These are phyloP conservation scores for Gossypium gossypioides DNA, from an alignment of 441 rosid genomes.

Conservation along the genomic window DNA sequence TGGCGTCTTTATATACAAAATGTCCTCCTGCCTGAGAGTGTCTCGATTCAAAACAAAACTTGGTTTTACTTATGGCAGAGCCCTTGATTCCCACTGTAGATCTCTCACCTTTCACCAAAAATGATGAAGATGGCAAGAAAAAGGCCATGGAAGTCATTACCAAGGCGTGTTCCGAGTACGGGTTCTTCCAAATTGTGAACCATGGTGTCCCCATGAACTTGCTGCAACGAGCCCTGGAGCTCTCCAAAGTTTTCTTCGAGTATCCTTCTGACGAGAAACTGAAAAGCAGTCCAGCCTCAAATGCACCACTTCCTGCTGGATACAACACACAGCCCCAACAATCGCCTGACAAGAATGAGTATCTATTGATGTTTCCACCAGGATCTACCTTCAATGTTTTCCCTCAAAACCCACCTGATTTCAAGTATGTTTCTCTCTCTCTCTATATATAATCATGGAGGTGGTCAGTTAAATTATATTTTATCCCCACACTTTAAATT, in stretches of 20 bases:
- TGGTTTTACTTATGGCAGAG: slow-evolving; percentile 12
- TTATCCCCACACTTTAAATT: too few species aligned
- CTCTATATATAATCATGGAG: too few species aligned
- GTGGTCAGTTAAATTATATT: too few species aligned
- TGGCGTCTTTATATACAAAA: not conserved
- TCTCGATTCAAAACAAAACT: not conserved
- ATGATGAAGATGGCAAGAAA: slow-evolving; percentile 24
- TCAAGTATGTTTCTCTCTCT: slow-evolving; percentile 24
- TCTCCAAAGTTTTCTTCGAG: slow-evolving; percentile 30
- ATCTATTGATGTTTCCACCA: slow-evolving; percentile 29
- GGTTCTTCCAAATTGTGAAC: slow-evolving; percentile 44
- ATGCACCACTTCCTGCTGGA: slow-evolving; percentile 34
- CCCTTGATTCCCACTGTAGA: slow-evolving; percentile 29
- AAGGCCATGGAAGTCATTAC: slow-evolving; percentile 26
- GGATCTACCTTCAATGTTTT: slow-evolving; percentile 35
- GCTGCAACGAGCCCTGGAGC: slow-evolving; percentile 28
- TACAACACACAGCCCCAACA: slow-evolving; percentile 27
- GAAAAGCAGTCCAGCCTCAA: slow-evolving; percentile 13
- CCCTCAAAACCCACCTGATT: slow-evolving; percentile 36
- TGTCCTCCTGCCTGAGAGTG: not conserved
- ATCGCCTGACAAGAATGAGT: slow-evolving; percentile 38
- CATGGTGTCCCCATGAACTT: slow-evolving; percentile 31
- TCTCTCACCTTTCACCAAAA: slow-evolving; percentile 29
- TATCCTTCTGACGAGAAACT: slow-evolving; percentile 29
- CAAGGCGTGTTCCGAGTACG: slow-evolving; percentile 31